Base-by-base conservation (phyloP, 1,284 basidiomycete genomes). In the Coniferiporia sulphurascens region DNA sequence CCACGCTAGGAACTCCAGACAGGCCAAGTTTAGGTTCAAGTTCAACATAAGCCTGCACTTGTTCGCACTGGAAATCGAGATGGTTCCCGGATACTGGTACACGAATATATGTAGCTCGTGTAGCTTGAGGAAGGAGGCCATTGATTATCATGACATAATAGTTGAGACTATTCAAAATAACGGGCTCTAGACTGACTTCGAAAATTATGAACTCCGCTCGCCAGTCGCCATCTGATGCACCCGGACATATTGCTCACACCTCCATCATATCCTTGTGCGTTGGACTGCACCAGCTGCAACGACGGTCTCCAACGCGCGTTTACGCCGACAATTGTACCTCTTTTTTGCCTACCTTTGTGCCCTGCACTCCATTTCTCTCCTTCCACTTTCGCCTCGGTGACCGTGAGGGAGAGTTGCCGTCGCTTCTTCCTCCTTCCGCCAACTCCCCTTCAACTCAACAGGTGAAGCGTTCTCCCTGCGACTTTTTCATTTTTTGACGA, bases 221-320 rank as follows among this genome's bases (percentile, higher is more conserved):
- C 49, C 49, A 21, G 17, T 19, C 46, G 9, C 19, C 17, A 32
- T 32, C 46, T 12, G 46, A 48, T 21, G 27, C 46, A 32, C 12
- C 17, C 12, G 27, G 46, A 12, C 19, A 45, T 45, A 32, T 48
- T 32, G 27, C 17, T 21, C 41, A 52, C 51, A 27, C 46, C 35
- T 52, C 52, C 57, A 59, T 48, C 51, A 59, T 36, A 35, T 38
- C 43, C 48, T 48, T 44, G 22, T 32, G 44, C 44, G 50, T 59
- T 48, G 49, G 34, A 45, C 36, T 36, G 34, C 50, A 41, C 19
- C 55, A 17, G 13, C 56, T 34, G n/a, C 56, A 32, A 22, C 58
- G 34, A 52, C 52, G 41, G 19, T 36, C 32, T 21, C 32, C 44
- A 43, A 19, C 36, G 8, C 43, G 19, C 32, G 44, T 34, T 34